phyloP scores from a whole-genome alignment of 352 stramenopile genomes.

The Pythium vanterpoolii region DNA sequence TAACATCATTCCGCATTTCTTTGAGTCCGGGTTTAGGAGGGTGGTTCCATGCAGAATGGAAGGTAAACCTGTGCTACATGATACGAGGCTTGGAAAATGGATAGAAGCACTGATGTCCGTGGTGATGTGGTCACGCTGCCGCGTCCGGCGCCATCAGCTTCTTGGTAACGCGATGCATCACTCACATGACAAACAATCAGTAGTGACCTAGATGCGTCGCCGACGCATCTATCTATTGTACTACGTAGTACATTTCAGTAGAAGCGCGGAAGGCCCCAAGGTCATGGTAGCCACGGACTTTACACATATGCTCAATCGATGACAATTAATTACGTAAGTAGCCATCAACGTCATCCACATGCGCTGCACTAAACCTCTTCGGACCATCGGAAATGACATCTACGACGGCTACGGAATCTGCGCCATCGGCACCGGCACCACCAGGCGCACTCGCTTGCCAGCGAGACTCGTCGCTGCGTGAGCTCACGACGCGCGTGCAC shows the following conservation, averaged over 20 bases:
- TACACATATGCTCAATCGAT: background rate
- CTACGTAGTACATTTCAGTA: too few relatives aligned
- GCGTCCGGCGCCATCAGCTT: too few relatives aligned
- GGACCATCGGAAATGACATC: background rate
- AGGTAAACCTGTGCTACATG: background rate
- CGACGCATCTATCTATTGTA: too few relatives aligned
- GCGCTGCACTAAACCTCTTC: background rate
- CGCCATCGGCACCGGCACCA: conserved; percentile 21
- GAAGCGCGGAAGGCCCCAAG: too few relatives aligned
- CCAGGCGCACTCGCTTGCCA: conserved; percentile 62
- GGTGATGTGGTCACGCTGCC: too few relatives aligned
- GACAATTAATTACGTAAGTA: background rate
- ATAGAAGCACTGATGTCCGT: too few relatives aligned
- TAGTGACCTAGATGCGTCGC: too few relatives aligned
- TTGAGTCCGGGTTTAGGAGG: conserved; percentile 1
- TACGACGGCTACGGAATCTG: background rate
- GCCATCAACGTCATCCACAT: background rate
- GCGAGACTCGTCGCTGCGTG: conserved; percentile 55
- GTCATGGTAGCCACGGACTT: background rate
- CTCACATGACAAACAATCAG: too few relatives aligned
- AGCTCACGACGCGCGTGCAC: conserved; percentile 45
- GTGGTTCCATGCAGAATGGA: background rate
- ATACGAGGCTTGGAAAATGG: background rate
- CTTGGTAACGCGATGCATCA: too few relatives aligned
- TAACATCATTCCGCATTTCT: background rate